Percentiles rank a stretch among this genome's conserved stretches.
phyloP scores from a whole-genome alignment of 306 rosid species.

The Vicia sativa region DNA sequence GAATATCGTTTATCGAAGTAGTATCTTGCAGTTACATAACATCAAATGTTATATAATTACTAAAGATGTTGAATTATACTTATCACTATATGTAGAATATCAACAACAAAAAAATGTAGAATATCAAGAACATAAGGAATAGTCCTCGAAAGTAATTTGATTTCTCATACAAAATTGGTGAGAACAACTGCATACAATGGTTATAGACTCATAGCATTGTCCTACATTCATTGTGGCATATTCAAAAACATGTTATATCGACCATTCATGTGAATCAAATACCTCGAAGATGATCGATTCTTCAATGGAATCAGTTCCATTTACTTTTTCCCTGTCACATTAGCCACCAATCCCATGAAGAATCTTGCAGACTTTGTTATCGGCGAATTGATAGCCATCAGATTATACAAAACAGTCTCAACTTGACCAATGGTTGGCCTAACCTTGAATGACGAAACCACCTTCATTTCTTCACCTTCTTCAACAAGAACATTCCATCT shows the following conservation, averaged over 20 bases:
- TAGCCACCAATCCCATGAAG: slow-evolving; percentile 79
- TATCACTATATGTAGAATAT: slow-evolving; percentile 20
- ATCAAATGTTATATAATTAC: neutral
- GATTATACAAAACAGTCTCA: slow-evolving; percentile 81
- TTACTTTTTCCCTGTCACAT: slow-evolving; percentile 78
- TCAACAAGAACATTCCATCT: slow-evolving; percentile 85
- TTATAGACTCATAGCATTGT: slow-evolving; percentile 7
- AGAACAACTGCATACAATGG: slow-evolving; percentile 24
- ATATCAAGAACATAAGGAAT: slow-evolving; percentile 29
- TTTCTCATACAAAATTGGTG: slow-evolving; percentile 39
- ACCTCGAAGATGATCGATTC: slow-evolving; percentile 27
- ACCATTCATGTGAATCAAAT: slow-evolving; percentile 29
- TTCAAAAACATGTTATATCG: slow-evolving; percentile 34
- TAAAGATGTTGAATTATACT: neutral
- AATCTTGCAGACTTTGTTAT: slow-evolving; percentile 84
- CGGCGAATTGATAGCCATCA: slow-evolving; percentile 90
- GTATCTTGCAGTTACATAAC: slow-evolving; percentile 31
- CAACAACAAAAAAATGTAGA: slow-evolving; percentile 1
- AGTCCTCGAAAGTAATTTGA: slow-evolving; percentile 29
- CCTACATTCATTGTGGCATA: slow-evolving; percentile 37
- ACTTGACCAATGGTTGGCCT: slow-evolving; percentile 77
- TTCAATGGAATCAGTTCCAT: slow-evolving; percentile 32
- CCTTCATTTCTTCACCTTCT: slow-evolving; percentile 70
- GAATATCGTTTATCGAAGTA: slow-evolving; percentile 5
- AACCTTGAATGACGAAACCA: slow-evolving; percentile 59